Conservation (phyloP, 352 stramenopile species). For the Phytophthora tentaculata region DNA sequence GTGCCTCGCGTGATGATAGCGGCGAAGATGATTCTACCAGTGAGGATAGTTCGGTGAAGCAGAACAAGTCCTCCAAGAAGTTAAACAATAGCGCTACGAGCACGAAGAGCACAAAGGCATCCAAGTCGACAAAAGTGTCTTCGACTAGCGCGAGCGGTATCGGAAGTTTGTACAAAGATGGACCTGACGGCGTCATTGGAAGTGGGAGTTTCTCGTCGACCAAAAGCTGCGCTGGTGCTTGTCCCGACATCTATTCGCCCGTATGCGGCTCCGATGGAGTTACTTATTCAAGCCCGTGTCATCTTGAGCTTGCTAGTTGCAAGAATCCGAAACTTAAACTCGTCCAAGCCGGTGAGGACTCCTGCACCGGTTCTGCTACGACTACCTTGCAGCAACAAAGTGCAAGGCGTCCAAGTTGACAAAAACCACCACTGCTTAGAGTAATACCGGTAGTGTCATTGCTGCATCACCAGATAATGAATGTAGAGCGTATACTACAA, state of each 20-base stretch:
- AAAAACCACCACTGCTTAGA: constrained; percentile 11
- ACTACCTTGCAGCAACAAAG: constrained; percentile 22
- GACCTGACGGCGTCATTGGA: constrained; percentile 13
- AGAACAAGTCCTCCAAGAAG: constrained; percentile 1
- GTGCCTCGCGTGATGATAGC: constrained; percentile 11
- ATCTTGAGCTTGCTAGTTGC: constrained; percentile 29
- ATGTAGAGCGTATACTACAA: too few species aligned
- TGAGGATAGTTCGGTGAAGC: not conserved
- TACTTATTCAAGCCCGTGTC: constrained; percentile 40
- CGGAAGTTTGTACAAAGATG: constrained; percentile 28
- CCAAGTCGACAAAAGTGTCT: constrained; percentile 21
- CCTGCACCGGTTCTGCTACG: constrained; percentile 15
- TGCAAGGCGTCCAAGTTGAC: constrained; percentile 16
- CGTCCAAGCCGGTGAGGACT: constrained; percentile 19
- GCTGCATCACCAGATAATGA: too few species aligned
- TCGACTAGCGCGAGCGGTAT: constrained; percentile 8
- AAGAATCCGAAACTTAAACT: constrained; percentile 30
- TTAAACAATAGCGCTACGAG: constrained; percentile 7
- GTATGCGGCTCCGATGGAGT: constrained; percentile 47
- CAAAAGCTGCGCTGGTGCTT: constrained; percentile 19
- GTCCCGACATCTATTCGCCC: constrained; percentile 35
- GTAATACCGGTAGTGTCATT: not conserved
- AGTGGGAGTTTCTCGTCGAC: constrained; percentile 10
- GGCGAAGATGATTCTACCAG: constrained; percentile 10
- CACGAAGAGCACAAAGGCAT: constrained; percentile 21